Evolutionary conservation across 371 early-diverging fungal species (phyloP).

Genomic region (Zancudomyces culisetae): DNA sequence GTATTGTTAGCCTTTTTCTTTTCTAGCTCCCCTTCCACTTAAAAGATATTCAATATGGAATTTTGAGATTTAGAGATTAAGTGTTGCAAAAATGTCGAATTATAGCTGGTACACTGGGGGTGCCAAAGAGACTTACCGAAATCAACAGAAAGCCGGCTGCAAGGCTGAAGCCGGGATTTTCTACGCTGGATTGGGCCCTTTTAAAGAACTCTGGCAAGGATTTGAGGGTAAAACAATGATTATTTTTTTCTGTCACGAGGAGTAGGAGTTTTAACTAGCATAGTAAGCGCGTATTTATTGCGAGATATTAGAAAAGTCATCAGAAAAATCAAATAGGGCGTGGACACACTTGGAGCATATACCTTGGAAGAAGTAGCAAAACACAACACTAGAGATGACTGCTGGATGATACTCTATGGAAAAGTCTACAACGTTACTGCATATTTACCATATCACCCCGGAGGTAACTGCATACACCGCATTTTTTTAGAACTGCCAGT

Average conservation of each 20-base stretch:
- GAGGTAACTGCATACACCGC: slow-evolving; percentile 61
- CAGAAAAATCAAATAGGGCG: slow-evolving; percentile 8
- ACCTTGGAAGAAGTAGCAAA: slow-evolving; percentile 56
- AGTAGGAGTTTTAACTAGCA: no score
- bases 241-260: background rate
- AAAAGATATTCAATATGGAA: no score
- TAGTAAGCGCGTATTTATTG: no score
- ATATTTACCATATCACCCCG: slow-evolving; percentile 92
- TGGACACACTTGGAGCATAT: slow-evolving; percentile 24
- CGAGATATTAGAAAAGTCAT: no score
- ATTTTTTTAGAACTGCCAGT: no score
- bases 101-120: background rate
- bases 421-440: slow-evolving; percentile 89
- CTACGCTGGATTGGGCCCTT: slow-evolving; percentile 84
- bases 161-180: slow-evolving; percentile 64
- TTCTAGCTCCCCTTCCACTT: no score
- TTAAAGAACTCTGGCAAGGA: slow-evolving; percentile 53
- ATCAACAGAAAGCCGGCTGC: background rate
- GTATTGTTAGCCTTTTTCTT: no score
- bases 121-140: background rate
- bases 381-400: slow-evolving; percentile 62
- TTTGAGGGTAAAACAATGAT: slow-evolving; percentile 35
- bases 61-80: no score
- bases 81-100: no score
- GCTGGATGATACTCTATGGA: slow-evolving; percentile 85